phyloP scores from a whole-genome alignment of 2,329 filamentous ascomycete species.

The Fusarium dlaminii region DNA sequence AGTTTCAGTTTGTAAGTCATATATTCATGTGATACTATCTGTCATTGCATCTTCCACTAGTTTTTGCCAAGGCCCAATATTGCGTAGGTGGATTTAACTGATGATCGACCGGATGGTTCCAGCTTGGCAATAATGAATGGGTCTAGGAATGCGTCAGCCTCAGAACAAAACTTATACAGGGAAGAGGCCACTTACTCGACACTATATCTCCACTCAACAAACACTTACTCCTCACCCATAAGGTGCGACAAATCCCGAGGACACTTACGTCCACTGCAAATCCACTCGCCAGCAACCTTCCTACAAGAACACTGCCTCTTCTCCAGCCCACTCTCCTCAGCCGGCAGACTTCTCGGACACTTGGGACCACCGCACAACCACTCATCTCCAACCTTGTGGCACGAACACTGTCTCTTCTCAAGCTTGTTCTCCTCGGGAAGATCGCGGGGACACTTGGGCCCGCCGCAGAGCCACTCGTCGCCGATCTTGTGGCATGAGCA shows the following conservation, averaged over 20 bases:
- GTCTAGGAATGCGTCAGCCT: background rate
- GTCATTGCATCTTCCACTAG: rapidly evolving
- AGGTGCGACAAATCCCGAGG: background rate
- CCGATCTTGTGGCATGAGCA: constrained; percentile 7
- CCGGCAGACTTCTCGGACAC: background rate
- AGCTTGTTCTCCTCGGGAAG: background rate
- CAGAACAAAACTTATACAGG: rapidly evolving
- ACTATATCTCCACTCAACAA: rapidly evolving
- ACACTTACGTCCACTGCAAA: background rate
- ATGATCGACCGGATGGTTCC: background rate
- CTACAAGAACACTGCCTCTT: background rate
- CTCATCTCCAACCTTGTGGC: background rate
- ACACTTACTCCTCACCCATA: background rate
- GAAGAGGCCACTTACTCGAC: rapidly evolving
- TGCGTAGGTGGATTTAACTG: background rate
- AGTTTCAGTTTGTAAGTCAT: background rate
- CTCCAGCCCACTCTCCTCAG: background rate
- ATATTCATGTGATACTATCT: background rate
- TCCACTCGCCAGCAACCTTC: background rate
- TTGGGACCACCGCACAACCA: background rate
- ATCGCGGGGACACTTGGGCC: background rate
- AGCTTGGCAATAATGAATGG: background rate
- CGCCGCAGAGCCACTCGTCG: constrained; percentile 8
- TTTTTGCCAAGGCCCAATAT: background rate
- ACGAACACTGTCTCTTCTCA: constrained; percentile 3